A percentile compares a stretch with the other conserved stretches of the same genome.
phyloP scores from a whole-genome alignment of 768 basidiomycete species.

The Panus rudis region DNA sequence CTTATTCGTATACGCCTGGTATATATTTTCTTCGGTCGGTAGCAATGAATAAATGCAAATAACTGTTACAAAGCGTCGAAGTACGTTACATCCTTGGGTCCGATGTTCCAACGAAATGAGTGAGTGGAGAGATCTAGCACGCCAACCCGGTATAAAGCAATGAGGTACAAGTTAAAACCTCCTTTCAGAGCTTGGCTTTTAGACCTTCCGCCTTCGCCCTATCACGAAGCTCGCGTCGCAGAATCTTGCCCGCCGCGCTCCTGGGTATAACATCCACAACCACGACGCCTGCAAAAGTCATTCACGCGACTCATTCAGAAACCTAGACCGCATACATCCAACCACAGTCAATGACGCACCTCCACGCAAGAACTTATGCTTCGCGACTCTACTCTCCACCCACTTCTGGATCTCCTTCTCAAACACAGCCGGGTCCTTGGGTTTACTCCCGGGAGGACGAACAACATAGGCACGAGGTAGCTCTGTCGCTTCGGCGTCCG shows the following conservation, averaged over 20 bases:
- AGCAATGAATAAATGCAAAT: too few species aligned
- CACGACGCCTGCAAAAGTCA: too few species aligned
- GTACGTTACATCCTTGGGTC: too few species aligned
- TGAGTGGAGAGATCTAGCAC: too few species aligned
- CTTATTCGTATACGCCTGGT: too few species aligned
- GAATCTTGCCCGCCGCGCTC: slow-evolving; percentile 82
- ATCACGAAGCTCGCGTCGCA: slow-evolving; percentile 69
- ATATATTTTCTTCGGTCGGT: too few species aligned
- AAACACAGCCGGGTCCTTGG: slow-evolving; percentile 35
- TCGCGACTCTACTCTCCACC: slow-evolving; percentile 60
- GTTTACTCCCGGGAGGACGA: neutral
- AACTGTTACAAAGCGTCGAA: too few species aligned
- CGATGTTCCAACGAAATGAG: too few species aligned
- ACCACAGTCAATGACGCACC: slow-evolving; percentile 58
- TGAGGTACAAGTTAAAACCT: too few species aligned
- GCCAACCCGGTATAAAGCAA: too few species aligned
- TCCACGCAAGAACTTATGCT: slow-evolving; percentile 72
- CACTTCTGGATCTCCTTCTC: slow-evolving; percentile 48
- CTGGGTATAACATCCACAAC: slow-evolving; percentile 4
- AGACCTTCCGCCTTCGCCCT: slow-evolving; percentile 46
- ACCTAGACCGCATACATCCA: too few species aligned
- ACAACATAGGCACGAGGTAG: slow-evolving; percentile 37
- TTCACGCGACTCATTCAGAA: too few species aligned
- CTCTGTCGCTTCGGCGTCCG: slow-evolving; percentile 66
- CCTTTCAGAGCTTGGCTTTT: slow-evolving; percentile 4